phyloP scores from a whole-genome alignment of 768 basidiomycete genomes.

The Lactifluus volemus region DNA sequence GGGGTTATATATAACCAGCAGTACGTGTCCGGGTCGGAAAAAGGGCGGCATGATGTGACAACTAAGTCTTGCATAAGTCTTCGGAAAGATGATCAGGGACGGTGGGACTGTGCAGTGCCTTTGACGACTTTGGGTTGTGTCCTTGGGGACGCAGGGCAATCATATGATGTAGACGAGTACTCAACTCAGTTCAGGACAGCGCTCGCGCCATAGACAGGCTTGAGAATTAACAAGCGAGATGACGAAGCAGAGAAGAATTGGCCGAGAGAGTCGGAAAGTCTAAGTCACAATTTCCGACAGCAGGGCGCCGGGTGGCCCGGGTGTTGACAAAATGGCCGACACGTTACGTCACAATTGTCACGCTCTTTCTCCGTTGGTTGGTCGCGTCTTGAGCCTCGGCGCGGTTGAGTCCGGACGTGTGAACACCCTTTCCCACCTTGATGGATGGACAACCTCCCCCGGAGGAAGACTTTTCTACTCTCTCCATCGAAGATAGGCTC shows the following conservation, averaged over 20 bases:
- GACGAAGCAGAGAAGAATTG: no score
- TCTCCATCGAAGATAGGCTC: slow-evolving; percentile 73
- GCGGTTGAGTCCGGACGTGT: slow-evolving; percentile 9
- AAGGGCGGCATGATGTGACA: background rate
- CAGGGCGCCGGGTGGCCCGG: no score
- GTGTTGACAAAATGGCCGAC: background rate
- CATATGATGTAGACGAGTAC: no score
- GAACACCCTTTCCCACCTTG: slow-evolving; percentile 20
- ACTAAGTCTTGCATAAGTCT: background rate
- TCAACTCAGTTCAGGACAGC: no score
- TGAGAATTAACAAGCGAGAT: no score
- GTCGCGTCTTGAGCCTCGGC: slow-evolving; percentile 6
- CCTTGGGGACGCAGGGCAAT: no score
- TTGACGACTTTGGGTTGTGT: no score
- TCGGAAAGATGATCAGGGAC: background rate
- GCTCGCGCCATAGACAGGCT: no score
- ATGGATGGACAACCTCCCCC: slow-evolving; percentile 91
- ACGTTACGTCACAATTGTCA: slow-evolving; percentile 17
- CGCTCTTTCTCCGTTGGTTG: background rate
- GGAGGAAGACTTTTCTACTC: slow-evolving; percentile 85
- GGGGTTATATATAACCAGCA: no score
- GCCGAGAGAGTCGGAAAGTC: background rate
- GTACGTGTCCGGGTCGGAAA: no score
- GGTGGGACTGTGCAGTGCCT: no score
- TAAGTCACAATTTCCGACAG: no score